Base-by-base conservation (phyloP, 805 yeast species). In the Hermanozyma aechmeae region DNA sequence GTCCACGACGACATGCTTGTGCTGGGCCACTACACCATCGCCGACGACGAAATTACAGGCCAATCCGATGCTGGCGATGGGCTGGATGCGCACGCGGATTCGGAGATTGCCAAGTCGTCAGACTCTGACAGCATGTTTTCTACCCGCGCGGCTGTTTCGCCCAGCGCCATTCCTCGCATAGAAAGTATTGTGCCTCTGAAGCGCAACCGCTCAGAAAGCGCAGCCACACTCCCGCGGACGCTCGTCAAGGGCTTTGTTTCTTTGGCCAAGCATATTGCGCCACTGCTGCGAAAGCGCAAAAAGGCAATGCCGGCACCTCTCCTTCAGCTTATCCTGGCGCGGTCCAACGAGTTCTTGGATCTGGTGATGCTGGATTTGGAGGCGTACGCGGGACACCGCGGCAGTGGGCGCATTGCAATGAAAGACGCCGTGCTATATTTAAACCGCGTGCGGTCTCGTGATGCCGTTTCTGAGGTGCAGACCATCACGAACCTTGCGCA, bases 321-420 rank as follows among this genome's bases (percentile, higher is more conserved):
- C 0, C 32, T 42, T 15, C 34, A 38, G 6, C 34, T 39, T 9
- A 40, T 61, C 15, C 55, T 51, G 17, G 36, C 35, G 11, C 51
- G 49, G 29, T 53, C 65, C 0, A 52, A 51, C 21, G 43, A 43
- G 17, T 61, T 61, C 31, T 33, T 61, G 16, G 35, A 31, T 19
- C 45, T 45, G 13, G 28, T 61, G n/a, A 45, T 57, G 38, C 20
- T 29, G 3, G 66, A 61, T 31, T 41, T 61, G 29, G 46, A 44
- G 20, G 61, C 60, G 3, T 61, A 56, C 38, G 58, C 65, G 11
- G 33, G 33, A 6, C 68, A 61, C 37, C 40, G 51, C 12, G 42
- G 48, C 13, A 38, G 56, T 9, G 41, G 48, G 15, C 39, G 38
- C 5, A 54, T 61, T n/a, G 41, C 42, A 25, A 42, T 60, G 25